phyloP scores from a whole-genome alignment of 305 asterid genomes.

The Rubia occidens region DNA sequence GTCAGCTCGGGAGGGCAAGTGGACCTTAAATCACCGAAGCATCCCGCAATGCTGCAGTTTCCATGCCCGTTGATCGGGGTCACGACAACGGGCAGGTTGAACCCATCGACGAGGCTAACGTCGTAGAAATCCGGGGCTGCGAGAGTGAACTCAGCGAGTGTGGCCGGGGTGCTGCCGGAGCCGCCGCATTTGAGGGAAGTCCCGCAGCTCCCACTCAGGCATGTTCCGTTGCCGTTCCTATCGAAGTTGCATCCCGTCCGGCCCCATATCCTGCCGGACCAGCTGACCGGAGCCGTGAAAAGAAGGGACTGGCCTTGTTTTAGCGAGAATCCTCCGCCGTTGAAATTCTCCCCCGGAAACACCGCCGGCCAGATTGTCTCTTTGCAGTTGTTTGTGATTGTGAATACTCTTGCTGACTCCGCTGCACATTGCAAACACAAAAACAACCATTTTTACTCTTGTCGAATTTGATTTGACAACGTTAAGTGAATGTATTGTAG shows the following conservation, averaged over 20 bases:
- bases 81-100: slow-evolving; percentile 57
- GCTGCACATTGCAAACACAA: slow-evolving; percentile 25
- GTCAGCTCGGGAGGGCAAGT: slow-evolving; percentile 63
- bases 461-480: too few relatives aligned
- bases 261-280: slow-evolving; percentile 86
- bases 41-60: slow-evolving; percentile 76
- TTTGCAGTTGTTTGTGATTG: slow-evolving; percentile 61
- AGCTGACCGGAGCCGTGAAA: slow-evolving; percentile 60
- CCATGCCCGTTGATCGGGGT: slow-evolving; percentile 57
- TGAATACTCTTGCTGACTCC: slow-evolving; percentile 55
- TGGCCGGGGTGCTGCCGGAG: slow-evolving; percentile 60
- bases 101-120: slow-evolving; percentile 86
- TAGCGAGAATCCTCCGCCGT: slow-evolving; percentile 65
- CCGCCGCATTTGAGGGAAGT: slow-evolving; percentile 43
- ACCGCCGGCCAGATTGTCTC: slow-evolving; percentile 87
- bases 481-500: neutral
- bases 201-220: slow-evolving; percentile 74
- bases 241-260: slow-evolving; percentile 84
- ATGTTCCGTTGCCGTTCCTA: slow-evolving; percentile 51
- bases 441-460: too few relatives aligned
- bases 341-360: slow-evolving; percentile 55
- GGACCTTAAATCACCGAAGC: slow-evolving; percentile 51
- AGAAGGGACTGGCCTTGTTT: slow-evolving; percentile 43
- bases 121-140: slow-evolving; percentile 55
- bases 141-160: slow-evolving; percentile 78